These are phyloP conservation scores for Takashimella tepidaria DNA, from an alignment of 1,284 basidiomycete species.

Conservation along the genomic window DNA sequence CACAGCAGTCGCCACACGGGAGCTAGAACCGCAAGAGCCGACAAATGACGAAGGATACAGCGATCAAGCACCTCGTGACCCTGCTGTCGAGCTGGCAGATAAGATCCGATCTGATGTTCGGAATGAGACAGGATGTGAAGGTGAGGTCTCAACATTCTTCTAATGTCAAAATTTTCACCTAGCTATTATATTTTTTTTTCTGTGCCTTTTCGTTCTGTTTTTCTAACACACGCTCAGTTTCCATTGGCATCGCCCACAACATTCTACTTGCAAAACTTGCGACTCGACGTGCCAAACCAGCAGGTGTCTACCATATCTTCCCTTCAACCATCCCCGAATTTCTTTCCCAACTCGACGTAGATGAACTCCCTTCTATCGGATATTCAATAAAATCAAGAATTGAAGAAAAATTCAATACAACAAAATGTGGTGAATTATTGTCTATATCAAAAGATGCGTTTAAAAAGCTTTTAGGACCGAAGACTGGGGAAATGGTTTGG, in stretches of 20 bases:
- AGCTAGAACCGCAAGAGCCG: conserved; percentile 40
- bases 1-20: conserved; percentile 52
- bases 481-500: conserved; percentile 76
- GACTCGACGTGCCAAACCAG: conserved; percentile 85
- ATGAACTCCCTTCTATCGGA: conserved; percentile 85
- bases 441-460: conserved; percentile 60
- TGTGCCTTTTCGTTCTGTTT: no score
- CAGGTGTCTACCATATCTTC: conserved; percentile 63
- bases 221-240: no score
- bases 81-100: conserved; percentile 72
- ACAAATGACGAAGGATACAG: conserved; percentile 3
- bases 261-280: conserved; percentile 88
- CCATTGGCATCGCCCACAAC: conserved; percentile 87
- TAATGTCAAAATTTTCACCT: no score
- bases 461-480: conserved; percentile 70
- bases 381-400: conserved; percentile 61
- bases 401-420: conserved; percentile 68
- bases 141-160: conserved; percentile 54
- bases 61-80: conserved; percentile 31
- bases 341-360: conserved; percentile 71
- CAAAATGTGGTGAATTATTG: conserved; percentile 64
- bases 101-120: conserved; percentile 70
- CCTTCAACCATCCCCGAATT: conserved; percentile 56
- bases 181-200: no score
- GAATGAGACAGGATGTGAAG: conserved; percentile 74